phyloP scores from a whole-genome alignment of 1,139 yeast species.

The Saccharomyces hybrid region DNA sequence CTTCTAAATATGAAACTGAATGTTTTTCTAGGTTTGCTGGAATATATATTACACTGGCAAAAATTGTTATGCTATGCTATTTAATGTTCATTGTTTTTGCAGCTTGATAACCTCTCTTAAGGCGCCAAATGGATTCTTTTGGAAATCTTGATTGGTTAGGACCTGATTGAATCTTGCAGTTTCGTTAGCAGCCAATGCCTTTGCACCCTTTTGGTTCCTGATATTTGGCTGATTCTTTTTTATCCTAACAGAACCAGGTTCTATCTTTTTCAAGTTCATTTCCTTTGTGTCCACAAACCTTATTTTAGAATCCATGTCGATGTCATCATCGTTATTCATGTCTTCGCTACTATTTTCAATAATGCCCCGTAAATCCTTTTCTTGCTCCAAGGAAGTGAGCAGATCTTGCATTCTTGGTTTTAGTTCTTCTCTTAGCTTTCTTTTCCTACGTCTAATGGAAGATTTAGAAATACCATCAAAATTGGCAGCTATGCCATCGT shows the following conservation, averaged over 20 bases:
- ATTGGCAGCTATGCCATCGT: conserved; percentile 13
- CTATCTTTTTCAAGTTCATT: conserved; percentile 19
- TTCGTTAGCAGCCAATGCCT: conserved; percentile 46
- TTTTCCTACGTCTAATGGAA: conserved; percentile 54
- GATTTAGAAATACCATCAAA: conserved; percentile 51
- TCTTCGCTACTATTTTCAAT: conserved; percentile 7
- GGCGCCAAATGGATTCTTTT: conserved; percentile 51
- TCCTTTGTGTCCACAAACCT: conserved; percentile 11
- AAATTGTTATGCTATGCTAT: conserved; percentile 9
- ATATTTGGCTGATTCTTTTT: conserved; percentile 54
- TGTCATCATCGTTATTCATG: conserved; percentile 11
- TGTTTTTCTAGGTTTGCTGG: not conserved
- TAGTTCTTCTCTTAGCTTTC: conserved; percentile 54
- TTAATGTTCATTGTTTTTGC: conserved; percentile 15
- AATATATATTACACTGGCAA: not conserved
- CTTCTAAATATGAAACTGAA: not conserved
- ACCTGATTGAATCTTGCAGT: conserved; percentile 47
- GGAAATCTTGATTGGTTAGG: conserved; percentile 44
- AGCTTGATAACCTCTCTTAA: conserved; percentile 40
- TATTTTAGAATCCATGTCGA: conserved; percentile 14
- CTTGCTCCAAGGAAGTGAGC: conserved; percentile 41
- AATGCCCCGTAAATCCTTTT: conserved; percentile 23
- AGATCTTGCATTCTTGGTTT: conserved; percentile 61
- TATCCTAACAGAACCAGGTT: conserved; percentile 21
- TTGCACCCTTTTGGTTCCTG: conserved; percentile 48